These are phyloP conservation scores for Emericellopsis atlantica DNA, from an alignment of 2,329 filamentous ascomycete genomes.

Conservation along the genomic window DNA sequence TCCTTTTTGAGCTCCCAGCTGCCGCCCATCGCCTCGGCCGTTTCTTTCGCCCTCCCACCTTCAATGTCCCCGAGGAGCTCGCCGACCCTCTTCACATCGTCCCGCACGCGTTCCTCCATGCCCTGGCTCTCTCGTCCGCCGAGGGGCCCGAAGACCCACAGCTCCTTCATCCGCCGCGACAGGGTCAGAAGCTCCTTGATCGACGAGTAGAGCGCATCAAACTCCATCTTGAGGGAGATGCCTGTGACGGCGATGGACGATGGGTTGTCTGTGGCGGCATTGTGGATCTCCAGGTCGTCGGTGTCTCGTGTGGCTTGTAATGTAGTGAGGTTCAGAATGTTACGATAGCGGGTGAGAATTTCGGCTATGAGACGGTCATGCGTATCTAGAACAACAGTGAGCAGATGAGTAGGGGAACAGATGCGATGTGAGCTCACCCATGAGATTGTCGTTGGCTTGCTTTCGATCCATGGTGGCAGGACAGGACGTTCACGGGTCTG, in stretches of 20 bases:
- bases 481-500: neutral
- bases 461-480: neutral
- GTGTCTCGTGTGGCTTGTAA: slow-evolving; percentile 24
- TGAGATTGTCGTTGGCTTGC: slow-evolving; percentile 14
- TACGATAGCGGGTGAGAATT: slow-evolving; percentile 28
- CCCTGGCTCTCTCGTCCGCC: slow-evolving; percentile 18
- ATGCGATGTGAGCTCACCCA: slow-evolving; percentile 14
- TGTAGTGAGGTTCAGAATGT: slow-evolving; percentile 29
- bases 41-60: slow-evolving; percentile 14
- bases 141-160: slow-evolving; percentile 30
- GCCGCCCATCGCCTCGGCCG: slow-evolving; percentile 22
- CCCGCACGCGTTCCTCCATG: slow-evolving; percentile 19
- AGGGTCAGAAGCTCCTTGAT: slow-evolving; percentile 31
- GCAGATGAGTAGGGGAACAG: neutral
- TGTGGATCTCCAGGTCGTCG: too few species aligned
- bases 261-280: slow-evolving; percentile 21
- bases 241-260: slow-evolving; percentile 27
- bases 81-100: slow-evolving; percentile 20
- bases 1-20: slow-evolving; percentile 14
- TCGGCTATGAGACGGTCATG: slow-evolving; percentile 31
- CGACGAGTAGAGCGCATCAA: slow-evolving; percentile 28
- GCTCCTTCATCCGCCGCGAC: slow-evolving; percentile 29
- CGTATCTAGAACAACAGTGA: slow-evolving; percentile 16
- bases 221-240: slow-evolving; percentile 31
- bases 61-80: slow-evolving; percentile 21